Evolutionary conservation across 441 rosid genomes (phyloP), one percentile per base, ranked within the genome.

Genomic region (Populus hybrid): DNA sequence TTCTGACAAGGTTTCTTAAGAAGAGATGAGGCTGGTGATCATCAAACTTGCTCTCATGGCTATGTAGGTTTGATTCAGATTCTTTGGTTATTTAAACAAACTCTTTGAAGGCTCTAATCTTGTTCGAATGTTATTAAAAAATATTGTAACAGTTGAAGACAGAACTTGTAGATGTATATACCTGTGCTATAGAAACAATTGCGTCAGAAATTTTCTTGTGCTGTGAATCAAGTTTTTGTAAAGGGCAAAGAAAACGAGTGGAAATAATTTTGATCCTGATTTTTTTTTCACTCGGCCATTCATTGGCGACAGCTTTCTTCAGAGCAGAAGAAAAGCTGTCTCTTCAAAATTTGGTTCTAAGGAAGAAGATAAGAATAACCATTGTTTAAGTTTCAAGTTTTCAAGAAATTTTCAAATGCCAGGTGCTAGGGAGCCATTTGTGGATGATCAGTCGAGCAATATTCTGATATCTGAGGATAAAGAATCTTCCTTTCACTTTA

Each of bases 51-150:
- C n/a, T 54, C 61, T 14, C 57, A 46, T 28, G 34, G 72, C 42
- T 70, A 30, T 10, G 57, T 14, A 74, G 70, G 5, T 74, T n/a
- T 40, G 35, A 67, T n/a, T 75, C 71, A 11, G 32, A 75, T 30
- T 76, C 65, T 57, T 68, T 32, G 21, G 35, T 26, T n/a, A 30
- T 67, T 76, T 42, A 10, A 67, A 67, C 46, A 54, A 40, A 24
- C 26, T 2, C 69, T 28, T 61, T 77, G 16, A 7, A 59, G 21
- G 18, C 3, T 21, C 36, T 46, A 69, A 8, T 69, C 30, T 11
- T n/a, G 5, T 12, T 54, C 38, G 8, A 54, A 14, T n/a, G 10
- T 59, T 20, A 38, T 23, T 2, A 14, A 24, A 6, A 7, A 3
- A 73, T 30, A 18, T 3, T 54, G 61, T 16, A 54, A 18, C 35